Evolutionary conservation across 1,139 yeast genomes (phyloP).

Genomic region (Pichia kudriavzevii): DNA sequence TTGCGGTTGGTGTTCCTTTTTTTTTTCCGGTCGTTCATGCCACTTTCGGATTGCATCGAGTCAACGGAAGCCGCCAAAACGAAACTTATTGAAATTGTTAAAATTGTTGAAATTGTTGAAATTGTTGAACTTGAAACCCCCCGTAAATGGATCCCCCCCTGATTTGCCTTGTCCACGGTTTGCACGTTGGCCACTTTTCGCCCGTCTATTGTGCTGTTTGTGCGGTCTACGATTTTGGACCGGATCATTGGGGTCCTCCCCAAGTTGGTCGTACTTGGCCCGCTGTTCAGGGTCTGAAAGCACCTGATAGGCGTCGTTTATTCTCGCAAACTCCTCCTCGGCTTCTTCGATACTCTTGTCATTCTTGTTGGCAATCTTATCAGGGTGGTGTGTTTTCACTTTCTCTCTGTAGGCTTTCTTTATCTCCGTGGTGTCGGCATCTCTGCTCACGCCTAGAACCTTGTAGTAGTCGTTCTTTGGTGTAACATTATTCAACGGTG

Average conservation of each 20-base stretch:
- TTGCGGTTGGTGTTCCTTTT: no score
- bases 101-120: no score
- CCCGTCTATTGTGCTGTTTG: constrained; percentile 16
- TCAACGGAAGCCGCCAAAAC: no score
- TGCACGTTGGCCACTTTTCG: constrained; percentile 3
- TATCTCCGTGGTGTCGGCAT: constrained; percentile 67
- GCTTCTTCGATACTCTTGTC: constrained; percentile 63
- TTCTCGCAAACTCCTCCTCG: constrained; percentile 81
- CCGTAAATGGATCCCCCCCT: no score
- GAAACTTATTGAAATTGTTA: no score
- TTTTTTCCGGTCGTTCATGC: no score
- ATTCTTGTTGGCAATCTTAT: constrained; percentile 48
- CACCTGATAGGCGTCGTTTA: constrained; percentile 89
- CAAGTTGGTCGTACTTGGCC: constrained; percentile 53
- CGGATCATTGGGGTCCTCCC: constrained; percentile 49
- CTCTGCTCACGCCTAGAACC: constrained; percentile 56
- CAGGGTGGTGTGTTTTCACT: constrained; percentile 85
- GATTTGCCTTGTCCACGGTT: no score
- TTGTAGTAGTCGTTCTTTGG: constrained; percentile 72
- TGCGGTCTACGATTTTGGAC: constrained; percentile 11
- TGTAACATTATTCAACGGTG: constrained; percentile 24
- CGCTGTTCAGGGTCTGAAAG: constrained; percentile 60
- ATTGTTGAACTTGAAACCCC: no score
- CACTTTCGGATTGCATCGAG: no score
- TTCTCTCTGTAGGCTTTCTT: constrained; percentile 75